Conservation (phyloP, 805 yeast genomes). For the Pichia kluyveri region DNA sequence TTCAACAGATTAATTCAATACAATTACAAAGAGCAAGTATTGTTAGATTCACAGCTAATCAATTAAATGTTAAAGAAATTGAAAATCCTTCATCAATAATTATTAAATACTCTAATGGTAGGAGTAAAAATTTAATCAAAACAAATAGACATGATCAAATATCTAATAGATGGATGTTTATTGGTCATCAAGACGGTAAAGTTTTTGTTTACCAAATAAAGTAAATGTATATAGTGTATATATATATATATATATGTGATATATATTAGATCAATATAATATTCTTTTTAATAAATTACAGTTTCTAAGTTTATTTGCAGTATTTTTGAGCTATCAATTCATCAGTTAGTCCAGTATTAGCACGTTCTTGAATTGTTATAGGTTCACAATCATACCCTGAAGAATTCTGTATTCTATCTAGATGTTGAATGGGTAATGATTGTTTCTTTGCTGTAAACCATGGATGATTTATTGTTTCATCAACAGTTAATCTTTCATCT, state of each 20-base stretch:
- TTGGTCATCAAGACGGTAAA: slow-evolving; percentile 28
- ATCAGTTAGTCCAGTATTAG: slow-evolving; percentile 17
- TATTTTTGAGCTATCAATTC: slow-evolving; percentile 14
- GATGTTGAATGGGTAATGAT: slow-evolving; percentile 12
- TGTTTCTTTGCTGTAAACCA: slow-evolving; percentile 29
- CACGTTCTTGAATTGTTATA: slow-evolving; percentile 20
- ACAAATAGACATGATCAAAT: slow-evolving; percentile 19
- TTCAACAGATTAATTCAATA: slow-evolving; percentile 3
- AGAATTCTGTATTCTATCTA: too few species aligned
- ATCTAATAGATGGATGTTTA: slow-evolving; percentile 20
- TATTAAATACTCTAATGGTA: slow-evolving; percentile 21
- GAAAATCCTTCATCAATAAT: neutral
- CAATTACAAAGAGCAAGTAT: slow-evolving; percentile 15
- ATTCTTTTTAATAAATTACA: neutral
- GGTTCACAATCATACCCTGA: slow-evolving; percentile 17
- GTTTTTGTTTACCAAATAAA: slow-evolving; percentile 15
- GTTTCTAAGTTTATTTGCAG: neutral
- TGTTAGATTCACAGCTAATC: slow-evolving; percentile 17
- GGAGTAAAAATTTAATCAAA: slow-evolving; percentile 24
- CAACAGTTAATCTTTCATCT: slow-evolving; percentile 31
- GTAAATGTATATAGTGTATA: too few species aligned
- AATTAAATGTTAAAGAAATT: slow-evolving; percentile 8
- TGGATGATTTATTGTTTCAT: slow-evolving; percentile 30
- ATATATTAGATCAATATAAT: too few species aligned
- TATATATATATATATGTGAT: too few species aligned